Evolutionary conservation across 257 asterid genomes (phyloP), one percentile per base, ranked within the genome.

Genomic region (Jacaranda copaia): DNA sequence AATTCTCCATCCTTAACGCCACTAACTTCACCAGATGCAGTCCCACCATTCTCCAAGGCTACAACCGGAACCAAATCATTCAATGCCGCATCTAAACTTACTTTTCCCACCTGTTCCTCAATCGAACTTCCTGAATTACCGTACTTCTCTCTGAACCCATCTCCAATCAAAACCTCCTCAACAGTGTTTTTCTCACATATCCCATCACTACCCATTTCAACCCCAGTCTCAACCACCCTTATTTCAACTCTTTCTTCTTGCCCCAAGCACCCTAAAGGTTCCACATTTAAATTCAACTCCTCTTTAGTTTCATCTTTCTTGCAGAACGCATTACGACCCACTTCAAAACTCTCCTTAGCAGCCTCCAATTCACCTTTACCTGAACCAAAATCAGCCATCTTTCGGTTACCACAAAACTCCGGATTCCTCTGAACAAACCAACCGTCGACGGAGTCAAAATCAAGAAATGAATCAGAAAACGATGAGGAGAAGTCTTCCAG

Each of bases 391-490:
- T 40, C 78, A 51, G 75, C 81, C 92, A 87, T 83, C 18, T 55
- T 35, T 0, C 64, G 61, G 43, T 72, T 73, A 48, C 32, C 55
- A 15, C 13, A 55, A 9, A 64, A 36, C 5, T 65, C 81, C 7
- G 78, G 76, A 38, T 76, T 56, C 20, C 72, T 87, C 49, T 74
- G 85, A 48, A 81, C 57, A 7, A 82, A 67, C 89, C 90, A 91
- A 52, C 84, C 81, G 79, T 46, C 25, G 3, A 89, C 19, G 49
- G 88, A 82, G 6, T 90, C 89, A 74, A 92, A 89, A 86, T 89
- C 90, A 68, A 90, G 90, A 72, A 90, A 84, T 3, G 91, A 87
- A 80, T 91, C 93, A 36, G 87, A 72, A 75, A 84, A 83, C 3
- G 84, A 61, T 11, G 76, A 63, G 4, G 93, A 46, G 8, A 81